phyloP scores from a whole-genome alignment of 2,329 filamentous ascomycete species.

The Aspergillus sp. region DNA sequence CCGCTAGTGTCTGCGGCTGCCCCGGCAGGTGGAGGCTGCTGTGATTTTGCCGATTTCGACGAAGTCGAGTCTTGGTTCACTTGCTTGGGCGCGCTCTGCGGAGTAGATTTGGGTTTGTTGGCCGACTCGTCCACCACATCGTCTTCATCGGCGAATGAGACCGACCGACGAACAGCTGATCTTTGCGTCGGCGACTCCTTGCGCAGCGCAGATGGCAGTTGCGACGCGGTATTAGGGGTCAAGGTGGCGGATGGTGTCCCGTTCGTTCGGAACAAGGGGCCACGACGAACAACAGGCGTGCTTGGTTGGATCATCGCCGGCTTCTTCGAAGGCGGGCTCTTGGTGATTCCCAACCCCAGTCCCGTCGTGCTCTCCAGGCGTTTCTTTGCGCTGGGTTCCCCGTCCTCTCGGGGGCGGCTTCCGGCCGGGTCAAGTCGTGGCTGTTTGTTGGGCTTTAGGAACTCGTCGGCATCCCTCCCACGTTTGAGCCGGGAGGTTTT shows the following conservation, averaged over 20 bases:
- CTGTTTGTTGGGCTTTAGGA: slow-evolving; percentile 20
- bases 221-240: slow-evolving; percentile 13
- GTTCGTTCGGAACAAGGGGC: slow-evolving; percentile 7
- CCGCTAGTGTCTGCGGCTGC: no score
- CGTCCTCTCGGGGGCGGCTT: slow-evolving; percentile 3
- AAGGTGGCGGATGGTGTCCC: slow-evolving; percentile 11
- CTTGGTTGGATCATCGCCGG: slow-evolving; percentile 7
- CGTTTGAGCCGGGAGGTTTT: slow-evolving; percentile 18
- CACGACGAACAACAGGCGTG: slow-evolving; percentile 5
- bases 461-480: slow-evolving; percentile 21
- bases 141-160: slow-evolving; percentile 25
- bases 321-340: slow-evolving; percentile 22
- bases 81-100: slow-evolving; percentile 3
- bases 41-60: no score
- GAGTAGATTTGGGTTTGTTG: slow-evolving; percentile 9
- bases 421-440: slow-evolving; percentile 19
- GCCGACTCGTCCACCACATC: slow-evolving; percentile 11
- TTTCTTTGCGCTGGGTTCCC: neutral
- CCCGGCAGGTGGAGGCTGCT: no score
- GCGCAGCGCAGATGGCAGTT: slow-evolving; percentile 22
- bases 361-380: neutral
- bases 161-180: slow-evolving; percentile 18
- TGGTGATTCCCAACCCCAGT: slow-evolving; percentile 28
- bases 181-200: slow-evolving; percentile 20
- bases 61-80: neutral